Percentiles rank a stretch among this genome's conserved stretches.
phyloP scores from a whole-genome alignment of 2,329 filamentous ascomycete genomes.

The Geosmithia flava region DNA sequence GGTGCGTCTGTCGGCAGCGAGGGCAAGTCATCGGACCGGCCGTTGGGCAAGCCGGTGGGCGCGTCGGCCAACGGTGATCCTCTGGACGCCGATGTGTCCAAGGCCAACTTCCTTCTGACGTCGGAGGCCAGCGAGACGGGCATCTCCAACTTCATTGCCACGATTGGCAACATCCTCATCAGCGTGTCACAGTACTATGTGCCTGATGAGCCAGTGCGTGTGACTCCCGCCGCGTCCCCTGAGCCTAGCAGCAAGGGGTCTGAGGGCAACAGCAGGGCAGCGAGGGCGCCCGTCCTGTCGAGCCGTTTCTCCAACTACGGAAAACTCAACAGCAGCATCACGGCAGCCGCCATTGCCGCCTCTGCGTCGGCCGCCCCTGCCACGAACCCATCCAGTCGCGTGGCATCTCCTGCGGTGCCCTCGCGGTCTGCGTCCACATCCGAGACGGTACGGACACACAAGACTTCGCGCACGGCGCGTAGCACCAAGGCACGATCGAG shows the following conservation, averaged over 20 bases:
- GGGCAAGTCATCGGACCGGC: conserved; percentile 1
- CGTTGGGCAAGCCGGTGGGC: conserved; percentile 1
- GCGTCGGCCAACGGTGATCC: conserved; percentile 12
- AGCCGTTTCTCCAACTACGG: neutral
- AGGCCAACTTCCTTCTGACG: conserved; percentile 44
- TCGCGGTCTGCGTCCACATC: conserved; percentile 17
- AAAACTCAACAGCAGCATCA: neutral
- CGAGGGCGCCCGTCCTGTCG: conserved; percentile 10
- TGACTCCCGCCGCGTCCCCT: neutral
- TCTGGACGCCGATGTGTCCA: conserved; percentile 25
- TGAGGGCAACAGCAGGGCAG: conserved; percentile 8
- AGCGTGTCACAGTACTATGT: conserved; percentile 26
- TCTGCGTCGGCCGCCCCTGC: conserved; percentile 3
- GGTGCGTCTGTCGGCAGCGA: conserved; percentile 16
- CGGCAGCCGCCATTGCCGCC: conserved; percentile 2
- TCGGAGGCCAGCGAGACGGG: conserved; percentile 41
- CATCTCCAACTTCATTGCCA: conserved; percentile 38
- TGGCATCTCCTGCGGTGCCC: conserved; percentile 1
- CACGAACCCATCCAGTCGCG: neutral
- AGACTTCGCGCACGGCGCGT: conserved; percentile 12
- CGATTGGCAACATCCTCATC: conserved; percentile 31
- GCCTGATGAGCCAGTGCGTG: conserved; percentile 17
- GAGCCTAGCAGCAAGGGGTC: conserved; percentile 4
- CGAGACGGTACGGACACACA: conserved; percentile 18
- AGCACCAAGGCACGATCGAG: conserved; percentile 1